Evolutionary conservation across 192 early-diverging fungal species (phyloP).

Genomic region (Backusella tuberculispora): DNA sequence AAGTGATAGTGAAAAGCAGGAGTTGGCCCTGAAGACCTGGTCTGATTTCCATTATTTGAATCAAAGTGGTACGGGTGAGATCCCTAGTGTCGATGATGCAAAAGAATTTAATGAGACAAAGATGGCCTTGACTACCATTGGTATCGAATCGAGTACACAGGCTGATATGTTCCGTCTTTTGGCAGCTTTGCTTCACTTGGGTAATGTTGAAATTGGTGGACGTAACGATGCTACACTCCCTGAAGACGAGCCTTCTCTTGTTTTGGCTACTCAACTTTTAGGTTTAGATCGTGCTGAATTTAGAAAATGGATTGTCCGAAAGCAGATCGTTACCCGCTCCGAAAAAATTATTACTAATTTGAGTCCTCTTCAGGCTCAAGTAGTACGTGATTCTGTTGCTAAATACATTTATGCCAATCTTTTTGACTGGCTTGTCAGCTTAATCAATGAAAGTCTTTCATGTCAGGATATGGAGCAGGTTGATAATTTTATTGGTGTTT

Average conservation of each 20-base stretch:
- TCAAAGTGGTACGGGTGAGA: conserved; percentile 82
- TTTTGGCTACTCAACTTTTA: conserved; percentile 72
- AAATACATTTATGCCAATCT: conserved; percentile 96
- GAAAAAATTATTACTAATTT: conserved; percentile 93
- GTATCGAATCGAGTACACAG: conserved; percentile 80
- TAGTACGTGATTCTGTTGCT: conserved; percentile 94
- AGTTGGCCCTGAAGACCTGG: conserved; percentile 76
- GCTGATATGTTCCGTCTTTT: conserved; percentile 90
- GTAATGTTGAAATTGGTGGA: conserved; percentile 90
- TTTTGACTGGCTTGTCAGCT: conserved; percentile 96
- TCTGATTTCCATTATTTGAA: conserved; percentile 84
- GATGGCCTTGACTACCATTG: conserved; percentile 83
- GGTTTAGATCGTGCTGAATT: conserved; percentile 81
- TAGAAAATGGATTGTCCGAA: conserved; percentile 94
- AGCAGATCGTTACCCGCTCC: conserved; percentile 89
- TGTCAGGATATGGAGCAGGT: conserved; percentile 46
- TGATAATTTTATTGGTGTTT: conserved; percentile 90
- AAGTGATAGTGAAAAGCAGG: conserved; percentile 78
- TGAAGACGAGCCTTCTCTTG: conserved; percentile 78
- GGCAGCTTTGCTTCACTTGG: conserved; percentile 93
- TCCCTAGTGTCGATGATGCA: conserved; percentile 89
- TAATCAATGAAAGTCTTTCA: conserved; percentile 85
- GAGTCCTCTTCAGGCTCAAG: conserved; percentile 72
- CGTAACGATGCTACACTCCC: conserved; percentile 71
- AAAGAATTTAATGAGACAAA: conserved; percentile 89